These are phyloP conservation scores for Juglanconis oblonga DNA, from an alignment of 2,329 filamentous ascomycete species.

Conservation along the genomic window DNA sequence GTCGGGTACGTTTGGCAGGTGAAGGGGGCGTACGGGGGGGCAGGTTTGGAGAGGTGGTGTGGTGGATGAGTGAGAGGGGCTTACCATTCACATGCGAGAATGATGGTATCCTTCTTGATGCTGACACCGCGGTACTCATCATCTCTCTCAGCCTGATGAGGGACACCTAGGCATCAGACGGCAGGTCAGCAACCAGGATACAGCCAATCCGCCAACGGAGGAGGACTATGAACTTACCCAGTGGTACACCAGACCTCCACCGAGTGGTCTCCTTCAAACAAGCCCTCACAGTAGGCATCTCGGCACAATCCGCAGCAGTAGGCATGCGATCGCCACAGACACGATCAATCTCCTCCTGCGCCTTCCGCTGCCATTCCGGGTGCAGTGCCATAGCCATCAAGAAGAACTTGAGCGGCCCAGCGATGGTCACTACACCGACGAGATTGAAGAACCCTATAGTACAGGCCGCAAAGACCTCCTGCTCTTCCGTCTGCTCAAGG, in stretches of 20 bases:
- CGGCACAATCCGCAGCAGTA: constrained; percentile 44
- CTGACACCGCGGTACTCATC: constrained; percentile 44
- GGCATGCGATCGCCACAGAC: constrained; percentile 54
- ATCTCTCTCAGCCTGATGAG: constrained; percentile 46
- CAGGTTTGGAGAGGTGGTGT: background rate
- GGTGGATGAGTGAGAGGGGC: constrained; percentile 5
- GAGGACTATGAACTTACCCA: constrained; percentile 33
- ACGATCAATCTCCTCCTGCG: constrained; percentile 56
- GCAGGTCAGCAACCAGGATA: background rate
- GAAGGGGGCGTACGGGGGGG: background rate
- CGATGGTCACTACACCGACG: constrained; percentile 48
- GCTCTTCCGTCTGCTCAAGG: constrained; percentile 39
- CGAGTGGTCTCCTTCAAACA: constrained; percentile 57
- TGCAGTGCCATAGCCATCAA: constrained; percentile 51
- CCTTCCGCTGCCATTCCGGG: constrained; percentile 49
- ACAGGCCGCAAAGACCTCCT: constrained; percentile 46
- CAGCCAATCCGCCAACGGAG: background rate
- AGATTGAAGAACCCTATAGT: constrained; percentile 52
- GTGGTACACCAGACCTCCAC: constrained; percentile 55
- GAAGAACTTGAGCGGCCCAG: constrained; percentile 49
- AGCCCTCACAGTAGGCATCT: constrained; percentile 51
- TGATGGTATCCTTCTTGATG: constrained; percentile 46
- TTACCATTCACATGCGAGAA: constrained; percentile 50
- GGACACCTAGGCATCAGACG: constrained; percentile 37
- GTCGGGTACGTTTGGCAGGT: background rate